Percentiles rank a stretch among this genome's conserved stretches.
Conservation (phyloP, 1,284 basidiomycete species). For the Megacollybia platyphylla region DNA sequence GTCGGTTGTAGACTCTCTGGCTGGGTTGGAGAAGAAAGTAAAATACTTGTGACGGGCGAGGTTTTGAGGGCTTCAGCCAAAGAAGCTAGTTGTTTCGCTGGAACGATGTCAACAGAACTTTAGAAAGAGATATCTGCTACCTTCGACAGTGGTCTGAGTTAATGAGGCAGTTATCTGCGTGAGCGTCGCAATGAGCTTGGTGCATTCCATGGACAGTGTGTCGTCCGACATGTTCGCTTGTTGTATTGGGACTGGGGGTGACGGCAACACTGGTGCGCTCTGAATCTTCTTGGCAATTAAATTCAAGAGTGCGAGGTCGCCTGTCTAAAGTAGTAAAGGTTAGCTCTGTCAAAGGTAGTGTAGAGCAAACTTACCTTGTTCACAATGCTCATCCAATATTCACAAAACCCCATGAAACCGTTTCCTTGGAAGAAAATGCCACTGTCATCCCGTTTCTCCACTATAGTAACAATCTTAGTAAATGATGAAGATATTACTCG, state of each 20-base stretch:
- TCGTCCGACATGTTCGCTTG: slow-evolving; percentile 6
- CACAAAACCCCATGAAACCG: slow-evolving; percentile 49
- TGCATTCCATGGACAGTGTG: slow-evolving; percentile 18
- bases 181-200: slow-evolving; percentile 27
- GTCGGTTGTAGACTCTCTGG: slow-evolving; percentile 18
- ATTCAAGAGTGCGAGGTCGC: slow-evolving; percentile 35
- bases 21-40: slow-evolving; percentile 5
- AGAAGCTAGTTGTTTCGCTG: not conserved
- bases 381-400: slow-evolving; percentile 46
- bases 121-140: not conserved
- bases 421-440: slow-evolving; percentile 29
- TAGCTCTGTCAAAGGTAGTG: not conserved
- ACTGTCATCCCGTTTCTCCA: slow-evolving; percentile 22
- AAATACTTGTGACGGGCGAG: not conserved
- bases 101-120: not conserved
- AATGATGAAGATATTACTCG: slow-evolving; percentile 27
- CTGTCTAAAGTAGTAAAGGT: slow-evolving; percentile 21
- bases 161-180: slow-evolving; percentile 26
- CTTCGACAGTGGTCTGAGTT: not conserved
- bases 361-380: slow-evolving; percentile 23
- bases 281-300: slow-evolving; percentile 31
- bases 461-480: slow-evolving; percentile 21
- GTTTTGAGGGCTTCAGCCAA: not conserved
- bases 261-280: slow-evolving; percentile 6
- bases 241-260: slow-evolving; percentile 1